Conservation (phyloP, 805 yeast genomes). For the Zygotorulaspora florentina region DNA sequence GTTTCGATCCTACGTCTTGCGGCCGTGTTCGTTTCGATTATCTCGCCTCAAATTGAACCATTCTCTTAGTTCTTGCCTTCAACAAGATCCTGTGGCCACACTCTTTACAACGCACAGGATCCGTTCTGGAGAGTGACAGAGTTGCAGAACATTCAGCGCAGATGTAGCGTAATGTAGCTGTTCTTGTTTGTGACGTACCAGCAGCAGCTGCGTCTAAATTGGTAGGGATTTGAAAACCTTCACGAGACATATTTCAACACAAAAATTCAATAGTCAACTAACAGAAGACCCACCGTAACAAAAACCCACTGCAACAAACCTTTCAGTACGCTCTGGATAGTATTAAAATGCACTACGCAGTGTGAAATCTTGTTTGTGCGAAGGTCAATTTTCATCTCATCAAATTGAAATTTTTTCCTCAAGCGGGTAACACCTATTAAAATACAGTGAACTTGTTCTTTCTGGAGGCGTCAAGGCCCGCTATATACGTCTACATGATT, state of each 20-base stretch:
- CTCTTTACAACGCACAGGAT: conserved; percentile 96
- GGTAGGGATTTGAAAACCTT: conserved; percentile 82
- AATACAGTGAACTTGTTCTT: too few species aligned
- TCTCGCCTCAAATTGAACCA: conserved; percentile 86
- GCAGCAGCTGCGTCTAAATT: conserved; percentile 85
- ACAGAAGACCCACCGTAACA: not conserved
- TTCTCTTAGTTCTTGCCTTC: conserved; percentile 95
- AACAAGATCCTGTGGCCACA: conserved; percentile 97
- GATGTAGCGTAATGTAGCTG: conserved; percentile 84
- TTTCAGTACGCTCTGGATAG: too few species aligned
- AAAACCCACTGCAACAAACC: too few species aligned
- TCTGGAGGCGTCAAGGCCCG: not conserved
- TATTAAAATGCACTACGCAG: not conserved
- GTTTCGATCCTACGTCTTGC: not conserved
- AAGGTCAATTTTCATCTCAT: not conserved
- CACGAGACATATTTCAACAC: conserved; percentile 49
- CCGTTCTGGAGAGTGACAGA: conserved; percentile 83
- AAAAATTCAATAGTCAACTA: not conserved
- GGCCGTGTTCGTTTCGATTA: conserved; percentile 25
- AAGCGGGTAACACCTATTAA: not conserved
- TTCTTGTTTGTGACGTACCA: conserved; percentile 62
- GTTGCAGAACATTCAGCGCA: conserved; percentile 96
- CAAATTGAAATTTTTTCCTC: not conserved
- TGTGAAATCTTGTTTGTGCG: not conserved
- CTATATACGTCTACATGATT: not conserved